Evolutionary conservation across 1,284 basidiomycete genomes (phyloP), one percentile per base, ranked within the genome.

Genomic region (Anthracocystis panici-leucophaei): DNA sequence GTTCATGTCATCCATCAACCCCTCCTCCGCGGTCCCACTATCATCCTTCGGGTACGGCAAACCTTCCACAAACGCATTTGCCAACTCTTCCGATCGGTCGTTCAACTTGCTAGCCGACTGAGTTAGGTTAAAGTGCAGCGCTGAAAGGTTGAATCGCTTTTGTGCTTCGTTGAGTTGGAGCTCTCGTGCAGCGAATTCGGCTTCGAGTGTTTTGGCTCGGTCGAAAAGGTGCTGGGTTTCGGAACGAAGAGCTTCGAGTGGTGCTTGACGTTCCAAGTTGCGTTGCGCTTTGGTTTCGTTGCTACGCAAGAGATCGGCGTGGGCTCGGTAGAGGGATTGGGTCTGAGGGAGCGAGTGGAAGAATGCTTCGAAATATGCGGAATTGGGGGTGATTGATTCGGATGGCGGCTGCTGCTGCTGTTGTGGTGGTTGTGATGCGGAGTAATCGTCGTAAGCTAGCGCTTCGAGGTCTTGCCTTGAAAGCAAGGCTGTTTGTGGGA

Each of bases 31-130:
- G 6, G 68, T 64, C 5, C 64, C 67, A 16, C 42, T 56, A 35
- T 65, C 65, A 23, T 73, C 76, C 20, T 50, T 57, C 11, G 74
- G 63, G 29, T 79, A 68, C 1, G 79, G 54, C 7, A 82, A 38
- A 2, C 76, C 78, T 54, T 84, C 81, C 27, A 83, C 80, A 58
- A 72, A 84, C 16, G 81, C 79, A 42, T 78, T 82, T 16, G 82
- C 83, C n/a, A 84, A 44, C 4, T 68, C 57, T 35, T 84, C 83
- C 10, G 74, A 79, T 21, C 63, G 50, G 44, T 84, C 79, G 67
- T 82, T 78, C 27, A 80, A 50, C 38, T 66, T 65, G 41, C 68
- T 51, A 3, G 78, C 75, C 11, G 59, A 62, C 31, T 82, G 77
- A 7, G 69, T 71, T 16, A 84, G 46, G 23, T 35, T 59, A 48